These are phyloP conservation scores for Eucalyptus sideroxylon DNA, from an alignment of 345 rosid species.

Conservation along the genomic window DNA sequence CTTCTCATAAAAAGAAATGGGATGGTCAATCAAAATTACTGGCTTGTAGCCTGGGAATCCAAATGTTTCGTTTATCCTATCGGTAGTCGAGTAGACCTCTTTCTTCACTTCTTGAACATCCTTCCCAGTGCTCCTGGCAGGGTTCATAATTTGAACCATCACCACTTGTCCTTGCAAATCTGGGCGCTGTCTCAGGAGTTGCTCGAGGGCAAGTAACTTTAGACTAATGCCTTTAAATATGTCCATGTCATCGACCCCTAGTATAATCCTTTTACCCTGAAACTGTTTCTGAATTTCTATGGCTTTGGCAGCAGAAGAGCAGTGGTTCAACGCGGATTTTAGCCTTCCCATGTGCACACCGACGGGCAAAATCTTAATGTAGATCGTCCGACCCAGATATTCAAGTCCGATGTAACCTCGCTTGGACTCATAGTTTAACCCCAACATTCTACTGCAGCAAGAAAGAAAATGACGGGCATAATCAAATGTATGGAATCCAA, in stretches of 20 bases:
- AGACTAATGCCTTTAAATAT: conserved; percentile 34
- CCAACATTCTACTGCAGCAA: conserved; percentile 36
- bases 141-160: conserved; percentile 30
- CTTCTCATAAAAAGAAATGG: conserved; percentile 18
- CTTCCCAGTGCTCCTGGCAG: conserved; percentile 31
- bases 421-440: conserved; percentile 29
- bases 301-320: conserved; percentile 13
- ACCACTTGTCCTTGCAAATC: conserved; percentile 18
- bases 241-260: conserved; percentile 43
- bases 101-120: conserved; percentile 17
- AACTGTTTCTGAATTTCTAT: conserved; percentile 20
- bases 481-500: conserved; percentile 39
- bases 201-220: conserved; percentile 26
- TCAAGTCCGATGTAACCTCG: conserved; percentile 34
- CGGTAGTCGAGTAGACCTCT: conserved; percentile 4
- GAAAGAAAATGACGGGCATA: conserved; percentile 42
- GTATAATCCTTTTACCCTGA: conserved; percentile 12
- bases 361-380: conserved; percentile 23
- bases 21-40: conserved; percentile 23
- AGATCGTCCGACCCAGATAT: conserved; percentile 28
- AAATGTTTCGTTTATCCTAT: conserved; percentile 12
- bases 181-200: conserved; percentile 12
- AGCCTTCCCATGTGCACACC: conserved; percentile 30
- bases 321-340: conserved; percentile 17
- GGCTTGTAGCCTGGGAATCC: conserved; percentile 25